Conservation (phyloP, 768 basidiomycete species). For the Cystofilobasidium ferigula region DNA sequence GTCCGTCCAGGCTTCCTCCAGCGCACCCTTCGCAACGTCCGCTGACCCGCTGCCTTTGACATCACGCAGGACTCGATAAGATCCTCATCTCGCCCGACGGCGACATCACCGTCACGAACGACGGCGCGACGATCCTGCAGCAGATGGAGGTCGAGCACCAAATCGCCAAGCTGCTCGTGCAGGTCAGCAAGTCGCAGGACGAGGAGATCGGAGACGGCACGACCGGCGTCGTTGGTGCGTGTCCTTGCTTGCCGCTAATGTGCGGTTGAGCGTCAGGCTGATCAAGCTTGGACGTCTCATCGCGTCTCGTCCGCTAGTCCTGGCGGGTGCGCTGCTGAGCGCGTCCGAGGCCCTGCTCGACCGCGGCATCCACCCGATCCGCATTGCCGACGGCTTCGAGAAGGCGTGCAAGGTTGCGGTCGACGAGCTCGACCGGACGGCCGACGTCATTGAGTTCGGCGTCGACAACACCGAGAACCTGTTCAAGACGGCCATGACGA, state of each 20-base stretch:
- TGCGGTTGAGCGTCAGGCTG: conserved; percentile 64
- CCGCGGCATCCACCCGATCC: conserved; percentile 96
- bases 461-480: conserved; percentile 72
- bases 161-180: conserved; percentile 93
- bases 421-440: conserved; percentile 76
- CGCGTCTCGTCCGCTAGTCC: conserved; percentile 47
- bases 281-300: conserved; percentile 75
- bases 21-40: not conserved
- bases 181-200: conserved; percentile 94
- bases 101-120: conserved; percentile 98
- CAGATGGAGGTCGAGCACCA: conserved; percentile 99
- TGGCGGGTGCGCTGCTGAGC: conserved; percentile 93
- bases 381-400: conserved; percentile 98
- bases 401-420: conserved; percentile 83
- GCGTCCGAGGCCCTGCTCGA: conserved; percentile 94
- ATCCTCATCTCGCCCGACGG: conserved; percentile 62
- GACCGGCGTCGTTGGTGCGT: conserved; percentile 93
- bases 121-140: conserved; percentile 92
- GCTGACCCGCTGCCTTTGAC: not conserved
- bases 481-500: conserved; percentile 88
- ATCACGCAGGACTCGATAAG: conserved; percentile 53
- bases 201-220: conserved; percentile 99
- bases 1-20: conserved; percentile 39
- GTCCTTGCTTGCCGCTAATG: conserved; percentile 4
- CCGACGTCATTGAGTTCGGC: conserved; percentile 79